Evolutionary conservation across 1,284 basidiomycete species (phyloP).

Genomic region (Sporisorium iseilematis-ciliati): DNA sequence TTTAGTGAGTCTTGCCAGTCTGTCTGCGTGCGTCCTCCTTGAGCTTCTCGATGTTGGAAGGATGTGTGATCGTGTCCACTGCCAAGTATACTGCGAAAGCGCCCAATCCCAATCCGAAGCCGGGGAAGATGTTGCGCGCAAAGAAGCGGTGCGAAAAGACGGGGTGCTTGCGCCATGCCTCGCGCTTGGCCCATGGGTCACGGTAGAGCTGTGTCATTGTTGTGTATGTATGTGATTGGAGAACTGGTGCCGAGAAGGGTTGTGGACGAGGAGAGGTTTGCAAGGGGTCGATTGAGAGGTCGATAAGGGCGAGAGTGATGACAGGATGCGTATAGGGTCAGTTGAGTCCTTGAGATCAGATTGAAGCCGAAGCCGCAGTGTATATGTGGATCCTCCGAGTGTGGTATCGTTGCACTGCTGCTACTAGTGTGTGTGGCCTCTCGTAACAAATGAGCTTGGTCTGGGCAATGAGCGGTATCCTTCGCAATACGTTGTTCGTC

Average conservation of each 20-base stretch:
- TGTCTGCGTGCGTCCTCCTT: slow-evolving; percentile 64
- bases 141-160: slow-evolving; percentile 67
- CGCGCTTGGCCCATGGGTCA: slow-evolving; percentile 68
- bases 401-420: too few species aligned
- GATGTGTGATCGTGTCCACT: slow-evolving; percentile 60
- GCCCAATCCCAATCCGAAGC: slow-evolving; percentile 61
- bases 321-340: too few species aligned
- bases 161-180: slow-evolving; percentile 69
- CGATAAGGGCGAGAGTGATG: too few species aligned
- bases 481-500: not conserved
- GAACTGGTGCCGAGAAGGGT: not conserved
- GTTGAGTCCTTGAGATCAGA: too few species aligned
- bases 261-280: not conserved
- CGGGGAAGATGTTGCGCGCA: slow-evolving; percentile 66
- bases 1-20: slow-evolving; percentile 36
- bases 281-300: too few species aligned
- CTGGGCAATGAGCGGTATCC: not conserved
- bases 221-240: slow-evolving; percentile 3
- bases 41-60: slow-evolving; percentile 65
- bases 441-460: not conserved
- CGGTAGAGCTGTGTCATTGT: slow-evolving; percentile 62
- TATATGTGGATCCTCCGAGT: too few species aligned
- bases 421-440: not conserved
- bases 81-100: slow-evolving; percentile 63
- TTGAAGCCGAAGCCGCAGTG: too few species aligned